Evolutionary conservation across 108 stramenopile genomes (phyloP).

Genomic region (Cyclostephanos tholiformis): DNA sequence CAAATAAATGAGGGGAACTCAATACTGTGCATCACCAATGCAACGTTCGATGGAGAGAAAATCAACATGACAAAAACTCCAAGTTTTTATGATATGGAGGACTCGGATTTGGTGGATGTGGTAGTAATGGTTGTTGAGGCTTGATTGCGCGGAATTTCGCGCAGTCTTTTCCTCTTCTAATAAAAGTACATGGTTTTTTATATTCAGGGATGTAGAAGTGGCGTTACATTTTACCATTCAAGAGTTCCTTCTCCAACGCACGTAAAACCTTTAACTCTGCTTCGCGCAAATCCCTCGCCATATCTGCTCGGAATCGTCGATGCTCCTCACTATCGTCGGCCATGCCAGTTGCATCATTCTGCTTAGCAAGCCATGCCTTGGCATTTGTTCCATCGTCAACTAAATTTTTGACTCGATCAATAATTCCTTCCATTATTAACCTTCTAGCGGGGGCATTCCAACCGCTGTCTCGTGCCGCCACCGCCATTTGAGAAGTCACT

Average conservation of each 20-base stretch:
- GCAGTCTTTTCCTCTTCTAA: too few relatives aligned
- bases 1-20: neutral
- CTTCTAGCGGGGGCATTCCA: constrained; percentile 31
- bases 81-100: constrained; percentile 69
- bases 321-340: constrained; percentile 11
- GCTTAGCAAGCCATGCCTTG: constrained; percentile 35
- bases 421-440: constrained; percentile 32
- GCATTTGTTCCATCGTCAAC: constrained; percentile 24
- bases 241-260: constrained; percentile 1
- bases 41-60: constrained; percentile 57
- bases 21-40: constrained; percentile 10
- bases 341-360: neutral
- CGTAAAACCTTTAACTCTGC: constrained; percentile 44
- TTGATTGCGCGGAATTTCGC: neutral
- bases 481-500: constrained; percentile 38
- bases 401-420: constrained; percentile 37
- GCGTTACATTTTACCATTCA: neutral
- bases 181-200: too few relatives aligned
- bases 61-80: constrained; percentile 57
- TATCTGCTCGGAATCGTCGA: constrained; percentile 18
- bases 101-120: constrained; percentile 70
- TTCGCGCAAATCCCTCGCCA: constrained; percentile 35
- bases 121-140: constrained; percentile 10
- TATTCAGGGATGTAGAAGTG: neutral
- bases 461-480: constrained; percentile 30